phyloP scores from a whole-genome alignment of 1,284 basidiomycete species.

The Apiotrichum montevideense region DNA sequence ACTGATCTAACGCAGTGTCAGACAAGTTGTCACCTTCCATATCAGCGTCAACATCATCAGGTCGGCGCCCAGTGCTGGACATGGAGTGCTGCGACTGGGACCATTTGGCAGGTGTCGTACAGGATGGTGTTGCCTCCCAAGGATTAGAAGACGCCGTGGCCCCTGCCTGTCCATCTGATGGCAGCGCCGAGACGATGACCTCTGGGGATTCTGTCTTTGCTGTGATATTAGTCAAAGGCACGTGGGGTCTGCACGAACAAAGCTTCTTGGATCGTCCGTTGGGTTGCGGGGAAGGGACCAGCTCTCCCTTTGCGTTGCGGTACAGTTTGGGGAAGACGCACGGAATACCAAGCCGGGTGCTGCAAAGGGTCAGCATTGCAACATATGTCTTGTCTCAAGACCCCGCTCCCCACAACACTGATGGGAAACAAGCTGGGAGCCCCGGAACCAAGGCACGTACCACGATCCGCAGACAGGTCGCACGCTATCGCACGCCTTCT shows the following conservation, averaged over 20 bases:
- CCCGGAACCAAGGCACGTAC: conserved; percentile 1
- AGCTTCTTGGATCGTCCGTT: conserved; percentile 22
- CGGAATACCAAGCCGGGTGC: conserved; percentile 17
- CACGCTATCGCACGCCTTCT: conserved; percentile 21
- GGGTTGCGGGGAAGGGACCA: conserved; percentile 22
- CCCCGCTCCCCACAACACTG: no score
- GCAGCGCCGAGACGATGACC: background rate
- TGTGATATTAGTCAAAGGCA: background rate
- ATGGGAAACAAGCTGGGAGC: no score
- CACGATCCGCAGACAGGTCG: conserved; percentile 19
- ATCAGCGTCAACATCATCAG: conserved; percentile 6
- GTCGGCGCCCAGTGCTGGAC: background rate
- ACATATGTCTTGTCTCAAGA: no score
- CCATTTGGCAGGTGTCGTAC: background rate
- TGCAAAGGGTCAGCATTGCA: background rate
- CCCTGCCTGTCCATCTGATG: background rate
- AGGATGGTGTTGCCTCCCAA: conserved; percentile 5
- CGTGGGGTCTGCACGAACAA: conserved; percentile 5
- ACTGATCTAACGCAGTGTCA: conserved; percentile 13
- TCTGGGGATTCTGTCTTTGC: conserved; percentile 10
- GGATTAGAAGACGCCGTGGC: conserved; percentile 5
- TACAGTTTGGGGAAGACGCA: conserved; percentile 25
- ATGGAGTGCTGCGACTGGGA: conserved; percentile 4
- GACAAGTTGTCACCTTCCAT: conserved; percentile 8
- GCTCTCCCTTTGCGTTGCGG: conserved; percentile 19